Evolutionary conservation across 1,284 basidiomycete genomes (phyloP), one percentile per base, ranked within the genome.

Genomic region (Tilletia horrida): DNA sequence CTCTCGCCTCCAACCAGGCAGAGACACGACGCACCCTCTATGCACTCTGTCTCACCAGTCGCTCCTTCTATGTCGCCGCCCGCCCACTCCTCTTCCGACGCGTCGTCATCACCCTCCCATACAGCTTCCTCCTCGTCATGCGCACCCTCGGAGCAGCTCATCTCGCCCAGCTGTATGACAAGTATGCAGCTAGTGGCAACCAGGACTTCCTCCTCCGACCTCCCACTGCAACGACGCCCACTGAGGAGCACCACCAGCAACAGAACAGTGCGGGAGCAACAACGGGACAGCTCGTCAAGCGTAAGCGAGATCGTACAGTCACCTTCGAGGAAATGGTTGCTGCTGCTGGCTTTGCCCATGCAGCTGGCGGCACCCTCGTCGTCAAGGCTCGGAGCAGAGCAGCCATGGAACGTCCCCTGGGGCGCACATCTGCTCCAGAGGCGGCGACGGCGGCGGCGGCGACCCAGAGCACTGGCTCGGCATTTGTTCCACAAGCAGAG

Each of bases 101-200:
- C 27, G 71, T 81, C 40, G 78, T 80, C 61, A 77, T 81, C 67
- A 80, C 75, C 2, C 67, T 81, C 1, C 80, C 80, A 0, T 76
- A 76, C 67, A 73, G 73, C 63, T 81, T 81, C 69, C 72, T 76
- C 50, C 65, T 77, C 27, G 70, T 81, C 1, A 48, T 81, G 42
- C 63, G 76, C 35, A 73, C 73, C 21, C 70, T 79, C 11, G 76
- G 77, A 11, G 76, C 77, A 0, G 71, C 73, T 16, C 75, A 75
- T 27, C 64, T 79, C 25, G 77, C 76, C 3, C 71, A 69, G 21
- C 76, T 76, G 8, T 79, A 78, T 47, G 77, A 79, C 62, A 69
- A 69, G 62, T 71, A 74, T 14, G 73, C 71, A n/a, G 70, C 69
- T 29, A 68, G 55, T 64, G 72, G 72, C 70, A 72, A 75, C 47